Conservation (phyloP, 441 rosid species). For the Corymbia calophylla region DNA sequence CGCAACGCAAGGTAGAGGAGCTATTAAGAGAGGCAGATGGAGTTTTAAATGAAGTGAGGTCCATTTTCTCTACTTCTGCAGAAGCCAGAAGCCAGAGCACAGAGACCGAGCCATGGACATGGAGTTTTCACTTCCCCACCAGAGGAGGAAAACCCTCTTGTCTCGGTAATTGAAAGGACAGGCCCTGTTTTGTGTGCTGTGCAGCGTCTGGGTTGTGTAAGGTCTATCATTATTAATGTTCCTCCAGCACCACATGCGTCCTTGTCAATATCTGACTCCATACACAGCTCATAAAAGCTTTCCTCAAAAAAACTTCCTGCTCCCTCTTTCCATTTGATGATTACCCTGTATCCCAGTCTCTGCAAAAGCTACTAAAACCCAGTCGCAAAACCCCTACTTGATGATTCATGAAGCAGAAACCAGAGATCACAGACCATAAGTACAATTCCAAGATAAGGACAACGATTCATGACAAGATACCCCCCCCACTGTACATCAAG, state of each 20-base stretch:
- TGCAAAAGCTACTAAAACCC: neutral
- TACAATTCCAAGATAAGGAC: neutral
- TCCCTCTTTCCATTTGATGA: neutral
- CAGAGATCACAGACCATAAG: neutral
- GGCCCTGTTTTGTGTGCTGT: neutral
- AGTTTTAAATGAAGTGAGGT: neutral
- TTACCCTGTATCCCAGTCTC: neutral
- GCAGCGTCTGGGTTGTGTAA: neutral
- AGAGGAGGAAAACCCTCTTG: neutral
- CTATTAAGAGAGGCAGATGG: neutral
- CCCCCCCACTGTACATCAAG: neutral
- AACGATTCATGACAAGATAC: neutral
- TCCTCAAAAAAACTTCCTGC: neutral
- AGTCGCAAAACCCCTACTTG: neutral
- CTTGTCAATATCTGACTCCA: neutral
- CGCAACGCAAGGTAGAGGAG: neutral
- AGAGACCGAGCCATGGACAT: neutral
- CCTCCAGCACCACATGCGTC: neutral
- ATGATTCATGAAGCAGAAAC: neutral
- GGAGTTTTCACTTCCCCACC: neutral
- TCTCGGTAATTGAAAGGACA: neutral
- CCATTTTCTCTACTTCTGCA: neutral
- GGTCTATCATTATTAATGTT: neutral
- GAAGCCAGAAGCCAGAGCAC: neutral
- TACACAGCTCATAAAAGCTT: neutral